These are phyloP conservation scores for Scheffersomyces stipitis DNA, from an alignment of 805 yeast species.

Conservation along the genomic window DNA sequence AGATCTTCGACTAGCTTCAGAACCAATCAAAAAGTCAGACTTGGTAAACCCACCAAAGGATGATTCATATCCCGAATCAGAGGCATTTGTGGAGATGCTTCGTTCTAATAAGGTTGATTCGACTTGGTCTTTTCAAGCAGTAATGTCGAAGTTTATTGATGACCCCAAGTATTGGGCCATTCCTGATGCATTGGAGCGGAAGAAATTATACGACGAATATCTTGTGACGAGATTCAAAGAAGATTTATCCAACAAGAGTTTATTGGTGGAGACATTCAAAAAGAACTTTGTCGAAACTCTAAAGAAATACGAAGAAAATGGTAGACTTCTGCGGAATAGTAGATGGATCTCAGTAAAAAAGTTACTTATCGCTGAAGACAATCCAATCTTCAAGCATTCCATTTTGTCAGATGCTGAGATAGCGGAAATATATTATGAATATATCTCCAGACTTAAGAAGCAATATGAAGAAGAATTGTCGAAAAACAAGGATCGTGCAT, in stretches of 20 bases:
- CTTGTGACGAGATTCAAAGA: slow-evolving; percentile 40
- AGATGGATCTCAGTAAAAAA: slow-evolving; percentile 62
- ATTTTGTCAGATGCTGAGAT: slow-evolving; percentile 59
- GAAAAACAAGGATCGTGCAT: slow-evolving; percentile 45
- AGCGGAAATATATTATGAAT: slow-evolving; percentile 53
- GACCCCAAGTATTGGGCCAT: slow-evolving; percentile 71
- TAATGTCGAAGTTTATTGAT: slow-evolving; percentile 55
- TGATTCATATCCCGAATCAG: slow-evolving; percentile 35
- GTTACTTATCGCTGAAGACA: slow-evolving; percentile 52
- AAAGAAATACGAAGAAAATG: slow-evolving; percentile 25
- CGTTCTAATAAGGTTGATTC: slow-evolving; percentile 59
- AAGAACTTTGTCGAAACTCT: slow-evolving; percentile 52
- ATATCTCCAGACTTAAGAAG: slow-evolving; percentile 38
- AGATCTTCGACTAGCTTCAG: slow-evolving; percentile 19
- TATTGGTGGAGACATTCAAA: slow-evolving; percentile 55
- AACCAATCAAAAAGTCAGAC: slow-evolving; percentile 18
- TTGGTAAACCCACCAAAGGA: slow-evolving; percentile 24
- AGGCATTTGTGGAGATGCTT: slow-evolving; percentile 54
- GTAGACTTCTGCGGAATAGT: slow-evolving; percentile 53
- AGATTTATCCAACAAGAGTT: slow-evolving; percentile 54
- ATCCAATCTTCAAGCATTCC: slow-evolving; percentile 64
- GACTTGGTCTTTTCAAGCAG: slow-evolving; percentile 71
- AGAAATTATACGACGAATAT: slow-evolving; percentile 63
- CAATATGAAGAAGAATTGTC: slow-evolving; percentile 23
- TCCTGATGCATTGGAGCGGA: slow-evolving; percentile 59